phyloP scores from a whole-genome alignment of 2,329 filamentous ascomycete species.

The Balansia obtecta region DNA sequence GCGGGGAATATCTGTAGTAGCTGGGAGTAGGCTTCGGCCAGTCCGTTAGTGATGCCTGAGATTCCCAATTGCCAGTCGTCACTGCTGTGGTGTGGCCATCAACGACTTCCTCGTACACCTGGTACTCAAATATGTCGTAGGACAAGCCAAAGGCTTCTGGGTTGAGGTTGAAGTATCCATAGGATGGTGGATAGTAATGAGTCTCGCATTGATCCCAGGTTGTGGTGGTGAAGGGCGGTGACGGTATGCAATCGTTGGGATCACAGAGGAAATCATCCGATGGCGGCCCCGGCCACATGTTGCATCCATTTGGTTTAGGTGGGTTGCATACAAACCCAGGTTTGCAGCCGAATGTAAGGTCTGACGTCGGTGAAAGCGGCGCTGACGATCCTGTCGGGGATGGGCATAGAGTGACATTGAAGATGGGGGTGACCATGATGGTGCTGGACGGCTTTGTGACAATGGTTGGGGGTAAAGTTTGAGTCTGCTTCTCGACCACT shows the following conservation, averaged over 20 bases:
- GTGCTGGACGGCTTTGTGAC: conserved; percentile 17
- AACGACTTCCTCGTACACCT: conserved; percentile 24
- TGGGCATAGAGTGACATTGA: conserved; percentile 28
- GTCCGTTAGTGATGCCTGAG: conserved; percentile 34
- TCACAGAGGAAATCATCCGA: conserved; percentile 33
- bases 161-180: conserved; percentile 53
- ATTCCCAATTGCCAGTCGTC: conserved; percentile 42
- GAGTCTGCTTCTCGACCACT: conserved; percentile 18
- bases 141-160: conserved; percentile 48
- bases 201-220: conserved; percentile 34
- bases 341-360: conserved; percentile 40
- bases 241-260: conserved; percentile 28
- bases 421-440: conserved; percentile 15
- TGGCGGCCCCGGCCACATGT: conserved; percentile 37
- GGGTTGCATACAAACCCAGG: conserved; percentile 41
- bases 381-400: conserved; percentile 26
- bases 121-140: conserved; percentile 46
- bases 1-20: not conserved
- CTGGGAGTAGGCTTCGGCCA: conserved; percentile 8
- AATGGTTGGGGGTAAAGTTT: conserved; percentile 16
- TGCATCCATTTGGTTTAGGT: conserved; percentile 35
- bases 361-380: conserved; percentile 22
- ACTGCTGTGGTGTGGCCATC: conserved; percentile 29
- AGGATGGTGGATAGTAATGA: conserved; percentile 34
- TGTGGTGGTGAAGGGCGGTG: conserved; percentile 24